Evolutionary conservation across 2,329 filamentous ascomycete genomes (phyloP).

Genomic region (Cordyceps militaris): DNA sequence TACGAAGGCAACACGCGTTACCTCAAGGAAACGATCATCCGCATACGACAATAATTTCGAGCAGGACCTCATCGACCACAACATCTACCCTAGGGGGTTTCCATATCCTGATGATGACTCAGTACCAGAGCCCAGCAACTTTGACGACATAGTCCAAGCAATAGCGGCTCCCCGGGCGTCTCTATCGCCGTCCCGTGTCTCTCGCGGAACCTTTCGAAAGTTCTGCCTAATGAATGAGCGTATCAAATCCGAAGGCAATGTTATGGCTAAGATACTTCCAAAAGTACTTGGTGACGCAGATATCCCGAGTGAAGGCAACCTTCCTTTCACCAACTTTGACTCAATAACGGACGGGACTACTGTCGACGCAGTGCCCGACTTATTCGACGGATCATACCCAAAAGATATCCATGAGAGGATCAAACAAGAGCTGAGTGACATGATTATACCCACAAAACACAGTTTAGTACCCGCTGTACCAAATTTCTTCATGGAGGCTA

Average conservation of each 20-base stretch:
- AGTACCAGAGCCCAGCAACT: slow-evolving; percentile 3
- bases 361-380: slow-evolving; percentile 24
- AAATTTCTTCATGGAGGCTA: slow-evolving; percentile 36
- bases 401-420: slow-evolving; percentile 21
- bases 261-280: slow-evolving; percentile 26
- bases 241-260: slow-evolving; percentile 28
- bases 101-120: background rate
- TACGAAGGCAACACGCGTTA: slow-evolving; percentile 15
- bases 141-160: background rate
- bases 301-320: background rate
- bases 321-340: slow-evolving; percentile 23
- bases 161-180: slow-evolving; percentile 19
- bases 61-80: slow-evolving; percentile 29
- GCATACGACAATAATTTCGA: slow-evolving; percentile 29
- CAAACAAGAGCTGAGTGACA: background rate
- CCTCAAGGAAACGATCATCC: slow-evolving; percentile 18
- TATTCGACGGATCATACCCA: slow-evolving; percentile 24
- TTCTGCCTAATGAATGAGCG: slow-evolving; percentile 23
- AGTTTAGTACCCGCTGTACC: slow-evolving; percentile 23
- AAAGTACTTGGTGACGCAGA: slow-evolving; percentile 19
- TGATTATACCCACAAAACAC: background rate
- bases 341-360: slow-evolving; percentile 27
- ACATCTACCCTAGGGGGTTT: slow-evolving; percentile 21
- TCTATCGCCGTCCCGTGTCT: slow-evolving; percentile 30
- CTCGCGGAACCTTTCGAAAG: slow-evolving; percentile 21